Base-by-base conservation (phyloP, 1,284 basidiomycete genomes). In the Tetrapyrgos nigripes region DNA sequence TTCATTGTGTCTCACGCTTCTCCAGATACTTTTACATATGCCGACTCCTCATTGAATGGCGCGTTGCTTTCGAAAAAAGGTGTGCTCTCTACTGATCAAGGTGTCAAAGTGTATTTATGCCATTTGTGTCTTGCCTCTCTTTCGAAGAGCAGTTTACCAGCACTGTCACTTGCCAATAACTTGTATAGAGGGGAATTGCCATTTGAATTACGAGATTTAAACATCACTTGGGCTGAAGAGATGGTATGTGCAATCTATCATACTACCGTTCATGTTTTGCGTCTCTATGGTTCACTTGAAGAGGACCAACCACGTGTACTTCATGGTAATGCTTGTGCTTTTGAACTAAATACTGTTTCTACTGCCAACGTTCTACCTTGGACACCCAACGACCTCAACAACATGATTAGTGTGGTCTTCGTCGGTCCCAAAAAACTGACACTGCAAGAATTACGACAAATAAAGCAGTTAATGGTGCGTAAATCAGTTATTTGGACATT, bases 381-480 rank as follows among this genome's bases (percentile, higher is more conserved):
- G 0, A 64, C 64, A 11, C 64, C 62, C 44, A 51, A 47, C 4
- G 60, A 70, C 60, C 33, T 69, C 23, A 69, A 61, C 60, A 64
- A 58, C 21, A 54, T 62, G 37, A 43, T 70, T 14, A 61, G 47
- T 27, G 60, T 71, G 17, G 62, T 71, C 0, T 71, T 71, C 57
- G 59, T 71, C 24, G 66, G 69, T 3, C 51, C 64, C 27, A 54
- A 57, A 3, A 64, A 66, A 29, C 57, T 50, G 3, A 26, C 23
- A 5, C 57, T 50, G 49, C 62, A 6, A n/a, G 35, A 45, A 44
- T 58, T 8, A 47, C 49, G 6, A 13, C 59, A 13, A 23, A 24
- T 57, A 48, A 37, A 60, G 21, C 49, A 58, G 17, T 67, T 62
- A 46, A 28, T 14, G 4, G 56, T 64, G 6, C 24, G 59, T 21